phyloP scores from a whole-genome alignment of 140 eudicot species.

The Oenanthe javanica region DNA sequence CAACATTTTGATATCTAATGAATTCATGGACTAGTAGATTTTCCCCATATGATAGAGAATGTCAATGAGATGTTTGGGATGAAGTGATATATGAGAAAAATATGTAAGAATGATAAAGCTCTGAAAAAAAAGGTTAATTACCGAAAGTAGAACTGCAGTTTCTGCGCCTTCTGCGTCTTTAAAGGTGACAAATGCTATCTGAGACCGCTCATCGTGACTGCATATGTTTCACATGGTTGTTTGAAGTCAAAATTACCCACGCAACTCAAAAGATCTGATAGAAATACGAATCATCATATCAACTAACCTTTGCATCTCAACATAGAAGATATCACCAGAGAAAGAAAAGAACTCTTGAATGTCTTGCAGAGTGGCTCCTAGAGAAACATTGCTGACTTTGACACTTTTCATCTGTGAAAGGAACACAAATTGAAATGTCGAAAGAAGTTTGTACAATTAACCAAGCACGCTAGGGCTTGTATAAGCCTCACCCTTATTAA shows the following conservation, averaged over 20 bases:
- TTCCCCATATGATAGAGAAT: neutral
- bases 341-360: constrained; percentile 84
- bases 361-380: constrained; percentile 71
- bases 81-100: neutral
- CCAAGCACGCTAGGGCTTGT: neutral
- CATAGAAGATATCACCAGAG: constrained; percentile 75
- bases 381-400: constrained; percentile 78
- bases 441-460: neutral
- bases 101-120: neutral
- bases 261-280: neutral
- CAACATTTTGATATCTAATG: neutral
- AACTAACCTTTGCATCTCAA: constrained; percentile 74
- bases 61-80: neutral
- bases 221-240: constrained; percentile 4
- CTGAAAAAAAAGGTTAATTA: constrained; percentile 20
- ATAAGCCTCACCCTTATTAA: neutral
- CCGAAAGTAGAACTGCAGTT: constrained; percentile 91
- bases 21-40: neutral
- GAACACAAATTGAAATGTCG: neutral
- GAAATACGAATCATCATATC: constrained; percentile 7
- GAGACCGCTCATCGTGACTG: constrained; percentile 66
- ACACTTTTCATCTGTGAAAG: constrained; percentile 55
- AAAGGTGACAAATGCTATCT: constrained; percentile 83
- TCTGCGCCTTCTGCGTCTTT: constrained; percentile 91
- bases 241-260: neutral